Evolutionary conservation across 2,329 filamentous ascomycete genomes (phyloP).

Genomic region (Phoma sp.): DNA sequence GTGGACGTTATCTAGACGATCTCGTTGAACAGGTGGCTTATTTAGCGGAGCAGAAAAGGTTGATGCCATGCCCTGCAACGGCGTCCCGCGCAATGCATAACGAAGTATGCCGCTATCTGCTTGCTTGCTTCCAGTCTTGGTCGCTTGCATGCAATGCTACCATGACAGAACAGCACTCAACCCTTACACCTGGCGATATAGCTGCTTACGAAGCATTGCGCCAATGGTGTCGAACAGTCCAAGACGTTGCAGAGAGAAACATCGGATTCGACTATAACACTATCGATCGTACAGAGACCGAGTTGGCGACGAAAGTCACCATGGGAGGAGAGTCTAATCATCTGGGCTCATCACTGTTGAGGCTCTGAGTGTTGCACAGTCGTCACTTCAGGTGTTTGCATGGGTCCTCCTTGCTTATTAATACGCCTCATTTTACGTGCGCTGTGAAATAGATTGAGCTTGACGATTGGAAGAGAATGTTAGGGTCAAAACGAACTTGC

Average conservation of each 20-base stretch:
- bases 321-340: not conserved
- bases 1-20: constrained; percentile 4
- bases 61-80: not conserved
- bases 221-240: not conserved
- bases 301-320: not conserved
- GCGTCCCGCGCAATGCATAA: not conserved
- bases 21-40: constrained; percentile 5
- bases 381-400: too few species aligned
- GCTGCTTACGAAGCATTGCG: not conserved
- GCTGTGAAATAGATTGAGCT: too few species aligned
- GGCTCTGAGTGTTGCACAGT: too few species aligned
- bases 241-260: not conserved
- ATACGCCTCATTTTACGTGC: too few species aligned
- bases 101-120: constrained; percentile 3
- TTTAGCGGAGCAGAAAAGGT: constrained; percentile 4
- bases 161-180: not conserved
- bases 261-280: not conserved
- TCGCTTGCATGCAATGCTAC: constrained; percentile 9
- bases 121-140: constrained; percentile 11
- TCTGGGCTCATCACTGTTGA: too few species aligned
- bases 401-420: too few species aligned
- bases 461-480: too few species aligned
- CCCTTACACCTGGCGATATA: not conserved
- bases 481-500: too few species aligned
- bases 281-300: too few species aligned